phyloP scores from a whole-genome alignment of 2,329 filamentous ascomycete genomes.

The Fusarium sp. region DNA sequence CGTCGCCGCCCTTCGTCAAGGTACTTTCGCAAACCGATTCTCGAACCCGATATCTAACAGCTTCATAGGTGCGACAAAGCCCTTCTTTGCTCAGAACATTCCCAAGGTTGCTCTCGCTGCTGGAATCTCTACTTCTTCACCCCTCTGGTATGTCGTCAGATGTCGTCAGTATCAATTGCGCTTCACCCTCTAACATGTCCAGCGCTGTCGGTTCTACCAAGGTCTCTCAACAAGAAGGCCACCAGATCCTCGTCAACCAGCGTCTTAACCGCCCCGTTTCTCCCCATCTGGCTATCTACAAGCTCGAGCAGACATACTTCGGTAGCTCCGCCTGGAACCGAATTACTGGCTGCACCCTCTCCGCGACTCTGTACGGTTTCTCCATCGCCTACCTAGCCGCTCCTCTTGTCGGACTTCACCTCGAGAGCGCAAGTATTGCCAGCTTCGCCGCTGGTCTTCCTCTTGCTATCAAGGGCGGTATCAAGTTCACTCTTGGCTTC shows the following conservation, averaged over 20 bases:
- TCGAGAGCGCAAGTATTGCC: conserved; percentile 70
- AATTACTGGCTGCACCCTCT: conserved; percentile 81
- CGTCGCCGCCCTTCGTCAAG: conserved; percentile 69
- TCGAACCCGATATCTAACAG: conserved; percentile 25
- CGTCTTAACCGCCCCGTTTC: conserved; percentile 84
- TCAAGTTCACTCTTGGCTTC: conserved; percentile 69
- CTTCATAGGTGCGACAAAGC: conserved; percentile 56
- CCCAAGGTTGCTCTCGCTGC: conserved; percentile 60
- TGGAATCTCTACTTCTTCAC: conserved; percentile 58
- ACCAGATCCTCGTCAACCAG: conserved; percentile 81
- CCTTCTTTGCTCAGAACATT: conserved; percentile 62
- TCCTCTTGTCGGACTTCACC: conserved; percentile 75
- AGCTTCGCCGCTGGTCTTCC: conserved; percentile 71
- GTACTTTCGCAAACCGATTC: conserved; percentile 52
- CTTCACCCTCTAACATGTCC: conserved; percentile 8
- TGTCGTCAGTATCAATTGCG: conserved; percentile 20
- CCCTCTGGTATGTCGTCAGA: conserved; percentile 57
- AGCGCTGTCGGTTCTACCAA: conserved; percentile 63
- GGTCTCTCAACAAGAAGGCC: conserved; percentile 65
- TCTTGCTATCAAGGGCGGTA: conserved; percentile 66
- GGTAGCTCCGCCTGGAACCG: conserved; percentile 79
- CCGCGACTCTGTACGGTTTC: conserved; percentile 83
- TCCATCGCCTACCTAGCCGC: conserved; percentile 83
- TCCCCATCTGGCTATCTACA: conserved; percentile 89
- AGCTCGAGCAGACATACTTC: conserved; percentile 87